phyloP scores from a whole-genome alignment of 768 basidiomycete genomes.

The Stropharia rugosoannulata region DNA sequence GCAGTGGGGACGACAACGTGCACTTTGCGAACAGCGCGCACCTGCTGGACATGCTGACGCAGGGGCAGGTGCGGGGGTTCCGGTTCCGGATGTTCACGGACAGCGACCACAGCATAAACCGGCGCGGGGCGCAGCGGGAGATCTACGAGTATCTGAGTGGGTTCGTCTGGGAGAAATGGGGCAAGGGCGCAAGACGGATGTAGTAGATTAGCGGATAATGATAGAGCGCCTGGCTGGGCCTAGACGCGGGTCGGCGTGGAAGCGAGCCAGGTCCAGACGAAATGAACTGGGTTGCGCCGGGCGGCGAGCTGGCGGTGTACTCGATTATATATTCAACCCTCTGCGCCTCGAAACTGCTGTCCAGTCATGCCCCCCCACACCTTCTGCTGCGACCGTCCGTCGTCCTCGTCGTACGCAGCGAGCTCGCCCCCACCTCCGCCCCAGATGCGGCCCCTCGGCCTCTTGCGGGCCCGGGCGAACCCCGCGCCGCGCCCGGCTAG shows the following conservation, averaged over 20 bases:
- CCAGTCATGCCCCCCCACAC: constrained; percentile 7
- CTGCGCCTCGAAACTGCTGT: neutral
- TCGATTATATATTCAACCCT: constrained; percentile 1
- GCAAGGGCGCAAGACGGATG: constrained; percentile 75
- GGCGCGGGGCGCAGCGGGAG: constrained; percentile 79
- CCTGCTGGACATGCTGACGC: constrained; percentile 90
- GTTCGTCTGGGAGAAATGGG: constrained; percentile 93
- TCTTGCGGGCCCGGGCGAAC: constrained; percentile 46
- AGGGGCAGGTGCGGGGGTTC: constrained; percentile 66
- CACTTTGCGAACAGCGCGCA: constrained; percentile 92
- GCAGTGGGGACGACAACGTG: constrained; percentile 96
- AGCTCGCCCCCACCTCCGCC: constrained; percentile 14
- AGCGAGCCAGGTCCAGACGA: constrained; percentile 13
- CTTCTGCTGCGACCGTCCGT: neutral
- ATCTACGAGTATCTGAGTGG: constrained; percentile 83
- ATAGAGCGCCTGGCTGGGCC: constrained; percentile 4
- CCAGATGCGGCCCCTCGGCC: constrained; percentile 33
- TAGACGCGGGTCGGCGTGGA: constrained; percentile 8
- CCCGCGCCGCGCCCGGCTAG: constrained; percentile 24
- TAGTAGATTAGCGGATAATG: constrained; percentile 19
- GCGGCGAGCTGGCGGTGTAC: neutral
- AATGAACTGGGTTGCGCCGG: constrained; percentile 9
- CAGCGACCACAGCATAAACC: constrained; percentile 80
- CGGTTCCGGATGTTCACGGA: constrained; percentile 98
- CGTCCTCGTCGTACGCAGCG: constrained; percentile 12